phyloP scores from a whole-genome alignment of 148 eudicot genomes.

The Dysphania ambrosioides region DNA sequence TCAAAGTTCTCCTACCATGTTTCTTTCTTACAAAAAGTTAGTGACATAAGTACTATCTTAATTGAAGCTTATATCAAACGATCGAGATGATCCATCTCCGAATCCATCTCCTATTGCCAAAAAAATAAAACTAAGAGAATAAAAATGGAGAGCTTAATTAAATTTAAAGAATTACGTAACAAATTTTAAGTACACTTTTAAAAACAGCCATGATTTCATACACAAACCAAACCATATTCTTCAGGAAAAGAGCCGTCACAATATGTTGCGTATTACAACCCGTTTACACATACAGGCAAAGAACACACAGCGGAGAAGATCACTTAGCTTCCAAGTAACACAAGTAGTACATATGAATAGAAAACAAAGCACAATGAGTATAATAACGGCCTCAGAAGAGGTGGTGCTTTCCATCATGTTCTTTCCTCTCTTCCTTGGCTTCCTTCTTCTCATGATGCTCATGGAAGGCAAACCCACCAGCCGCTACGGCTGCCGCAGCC shows the following conservation, averaged over 20 bases:
- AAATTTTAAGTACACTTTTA: no score
- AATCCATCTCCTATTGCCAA: no score
- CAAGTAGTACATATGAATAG: background rate
- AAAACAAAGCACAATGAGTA: background rate
- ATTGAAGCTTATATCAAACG: no score
- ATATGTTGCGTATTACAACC: background rate
- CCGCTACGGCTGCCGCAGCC: conserved; percentile 38
- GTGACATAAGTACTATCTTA: no score
- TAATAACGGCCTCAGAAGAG: conserved; percentile 17
- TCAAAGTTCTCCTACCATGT: no score
- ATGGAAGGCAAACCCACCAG: conserved; percentile 43
- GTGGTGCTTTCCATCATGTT: conserved; percentile 40
- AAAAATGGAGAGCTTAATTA: no score
- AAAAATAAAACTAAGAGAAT: no score
- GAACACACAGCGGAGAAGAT: background rate
- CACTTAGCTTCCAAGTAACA: background rate
- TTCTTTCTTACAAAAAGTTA: no score
- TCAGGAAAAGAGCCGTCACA: background rate
- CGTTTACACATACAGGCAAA: background rate
- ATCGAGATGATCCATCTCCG: no score
- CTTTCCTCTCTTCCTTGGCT: conserved; percentile 32
- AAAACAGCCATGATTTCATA: background rate
- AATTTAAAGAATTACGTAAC: no score
- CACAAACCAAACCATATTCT: background rate
- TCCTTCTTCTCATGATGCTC: conserved; percentile 59